These are phyloP conservation scores for Takashimella koratensis DNA, from an alignment of 1,284 basidiomycete genomes.

Conservation along the genomic window DNA sequence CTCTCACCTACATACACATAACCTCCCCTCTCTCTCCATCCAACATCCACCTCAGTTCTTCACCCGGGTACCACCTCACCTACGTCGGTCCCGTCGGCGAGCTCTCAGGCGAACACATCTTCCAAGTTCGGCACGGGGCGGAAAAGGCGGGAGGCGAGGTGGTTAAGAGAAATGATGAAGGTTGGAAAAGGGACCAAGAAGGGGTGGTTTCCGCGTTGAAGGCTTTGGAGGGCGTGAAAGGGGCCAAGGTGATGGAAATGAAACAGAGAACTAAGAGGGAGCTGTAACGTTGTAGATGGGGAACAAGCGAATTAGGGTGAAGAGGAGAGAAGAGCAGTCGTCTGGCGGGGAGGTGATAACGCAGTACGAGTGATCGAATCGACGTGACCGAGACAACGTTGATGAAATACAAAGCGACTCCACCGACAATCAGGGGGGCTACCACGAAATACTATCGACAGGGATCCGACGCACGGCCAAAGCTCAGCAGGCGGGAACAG, in stretches of 20 bases:
- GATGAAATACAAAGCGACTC: too few species aligned
- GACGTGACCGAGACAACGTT: too few species aligned
- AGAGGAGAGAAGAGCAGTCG: too few species aligned
- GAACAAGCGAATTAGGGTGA: too few species aligned
- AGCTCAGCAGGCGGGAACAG: too few species aligned
- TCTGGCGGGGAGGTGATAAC: too few species aligned
- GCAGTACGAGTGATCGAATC: too few species aligned
- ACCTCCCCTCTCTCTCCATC: background rate
- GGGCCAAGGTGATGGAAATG: conserved; percentile 26
- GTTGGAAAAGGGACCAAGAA: conserved; percentile 13
- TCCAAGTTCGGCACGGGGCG: conserved; percentile 22
- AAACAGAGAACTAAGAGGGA: conserved; percentile 38
- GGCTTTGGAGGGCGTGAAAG: conserved; percentile 25
- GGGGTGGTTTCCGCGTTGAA: conserved; percentile 21
- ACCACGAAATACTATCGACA: too few species aligned
- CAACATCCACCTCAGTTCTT: background rate
- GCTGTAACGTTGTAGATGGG: too few species aligned
- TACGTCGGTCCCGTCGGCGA: conserved; percentile 43
- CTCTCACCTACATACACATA: background rate
- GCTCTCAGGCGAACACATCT: conserved; percentile 42
- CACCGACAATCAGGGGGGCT: too few species aligned
- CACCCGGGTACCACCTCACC: conserved; percentile 6
- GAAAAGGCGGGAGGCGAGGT: background rate
- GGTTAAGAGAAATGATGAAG: conserved; percentile 8
- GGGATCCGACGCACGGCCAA: too few species aligned